Conservation (phyloP, 1,284 basidiomycete genomes). For the Wallemia mellicola region DNA sequence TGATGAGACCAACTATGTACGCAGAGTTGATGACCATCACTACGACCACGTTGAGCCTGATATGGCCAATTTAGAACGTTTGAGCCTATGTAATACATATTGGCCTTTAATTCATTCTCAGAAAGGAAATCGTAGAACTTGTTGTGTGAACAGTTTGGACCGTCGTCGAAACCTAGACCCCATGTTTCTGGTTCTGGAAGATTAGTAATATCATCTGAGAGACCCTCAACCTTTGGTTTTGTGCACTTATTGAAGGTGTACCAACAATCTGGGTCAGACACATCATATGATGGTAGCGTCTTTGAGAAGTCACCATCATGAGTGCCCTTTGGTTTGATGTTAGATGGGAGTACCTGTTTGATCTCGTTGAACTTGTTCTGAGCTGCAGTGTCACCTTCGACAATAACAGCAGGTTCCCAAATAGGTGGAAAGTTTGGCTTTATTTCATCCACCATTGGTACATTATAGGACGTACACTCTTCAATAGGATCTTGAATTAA, state of each 20-base stretch:
- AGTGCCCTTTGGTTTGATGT: constrained; percentile 14
- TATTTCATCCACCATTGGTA: background rate
- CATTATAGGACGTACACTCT: background rate
- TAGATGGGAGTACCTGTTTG: constrained; percentile 14
- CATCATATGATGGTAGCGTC: constrained; percentile 10
- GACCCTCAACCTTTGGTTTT: constrained; percentile 4
- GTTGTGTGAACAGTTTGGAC: constrained; percentile 21
- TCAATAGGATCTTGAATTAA: no score
- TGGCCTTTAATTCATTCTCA: constrained; percentile 20
- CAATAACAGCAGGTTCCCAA: constrained; percentile 6
- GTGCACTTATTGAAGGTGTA: constrained; percentile 16
- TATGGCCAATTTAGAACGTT: constrained; percentile 24
- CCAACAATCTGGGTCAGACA: constrained; percentile 16
- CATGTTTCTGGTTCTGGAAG: constrained; percentile 16
- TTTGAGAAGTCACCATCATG: constrained; percentile 10
- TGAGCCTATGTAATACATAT: constrained; percentile 15
- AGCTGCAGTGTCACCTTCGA: constrained; percentile 16
- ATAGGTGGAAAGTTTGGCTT: background rate
- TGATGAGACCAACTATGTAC: constrained; percentile 20
- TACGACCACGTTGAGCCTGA: constrained; percentile 20
- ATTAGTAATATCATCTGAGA: constrained; percentile 4
- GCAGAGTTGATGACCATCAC: constrained; percentile 15
- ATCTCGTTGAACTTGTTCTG: constrained; percentile 11
- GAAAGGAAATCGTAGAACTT: constrained; percentile 20
- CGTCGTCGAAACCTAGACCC: constrained; percentile 23